Base-by-base conservation (phyloP, 2,329 filamentous ascomycete genomes). In the Tricladium varicosporioides region DNA sequence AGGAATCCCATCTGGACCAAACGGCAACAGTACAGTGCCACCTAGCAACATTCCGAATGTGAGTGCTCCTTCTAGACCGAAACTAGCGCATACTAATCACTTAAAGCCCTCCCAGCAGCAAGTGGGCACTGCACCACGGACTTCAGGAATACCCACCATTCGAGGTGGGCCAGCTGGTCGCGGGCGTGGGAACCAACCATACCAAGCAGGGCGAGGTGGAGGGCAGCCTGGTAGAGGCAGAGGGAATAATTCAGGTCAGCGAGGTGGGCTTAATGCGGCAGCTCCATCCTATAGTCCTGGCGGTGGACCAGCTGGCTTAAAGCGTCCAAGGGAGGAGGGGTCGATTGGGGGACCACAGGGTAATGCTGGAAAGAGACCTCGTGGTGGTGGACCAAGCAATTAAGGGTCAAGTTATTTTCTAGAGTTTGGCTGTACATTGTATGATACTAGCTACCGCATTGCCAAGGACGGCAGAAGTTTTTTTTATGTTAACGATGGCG, bases 321-420 rank as follows among this genome's bases (percentile, higher is more conserved):
- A 71, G 57, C 55, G 69, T 56, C 61, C 66, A 47, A 64, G 66
- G 16, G 69, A 68, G 18, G 68, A 69, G 22, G 68, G 64, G 18
- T 63, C 63, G n/a, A 74, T 51, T 44, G 68, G 68, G 33, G 73
- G 69, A 47, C 48, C 59, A 16, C 65, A 67, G 53, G 66, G 60
- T 16, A 73, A 65, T 58, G 70, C 66, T 50, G 77, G 76, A 42
- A 80, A 80, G 68, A 72, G 78, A 61, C 75, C 77, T 61, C 69
- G 78, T 60, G 78, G 77, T 5, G 70, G 69, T 15, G 66, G 66
- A 52, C 61, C 54, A 54, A 59, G 61, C 45, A 61, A 64, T 22
- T 61, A 60, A 53, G 33, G 48, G 47, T 3, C 22, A 27, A 27
- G 7, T 27, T 13, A 40, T 33, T 9, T 31, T 18, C 5, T 50